Conservation (phyloP, 2,329 filamentous ascomycete genomes). For the Ophiostoma australiae region DNA sequence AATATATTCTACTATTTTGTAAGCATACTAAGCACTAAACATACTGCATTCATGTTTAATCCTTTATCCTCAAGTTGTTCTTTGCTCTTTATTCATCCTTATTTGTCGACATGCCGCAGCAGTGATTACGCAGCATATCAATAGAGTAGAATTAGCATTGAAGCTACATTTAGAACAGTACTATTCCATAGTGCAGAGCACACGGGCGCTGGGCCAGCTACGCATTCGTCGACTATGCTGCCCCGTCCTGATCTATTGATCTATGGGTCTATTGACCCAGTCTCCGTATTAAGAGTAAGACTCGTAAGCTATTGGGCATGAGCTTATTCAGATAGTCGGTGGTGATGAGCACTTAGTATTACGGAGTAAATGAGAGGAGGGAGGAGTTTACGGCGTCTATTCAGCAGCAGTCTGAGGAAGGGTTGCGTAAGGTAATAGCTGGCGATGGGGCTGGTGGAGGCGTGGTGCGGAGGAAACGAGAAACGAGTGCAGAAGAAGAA, state of each 20-base stretch:
- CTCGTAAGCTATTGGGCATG: constrained; percentile 8
- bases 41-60: neutral
- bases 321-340: constrained; percentile 3
- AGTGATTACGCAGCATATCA: constrained; percentile 14
- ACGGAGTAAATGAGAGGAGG: neutral
- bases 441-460: neutral
- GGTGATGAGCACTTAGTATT: neutral
- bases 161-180: neutral
- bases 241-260: neutral
- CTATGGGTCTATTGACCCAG: neutral
- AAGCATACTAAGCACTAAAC: constrained; percentile 4
- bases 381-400: neutral
- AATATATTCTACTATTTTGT: neutral
- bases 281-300: neutral
- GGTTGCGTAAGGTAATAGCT: constrained; percentile 9
- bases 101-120: constrained; percentile 11
- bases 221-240: neutral
- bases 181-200: neutral
- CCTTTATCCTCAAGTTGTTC: too few species aligned
- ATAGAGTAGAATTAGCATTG: constrained; percentile 10
- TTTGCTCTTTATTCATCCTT: too few species aligned
- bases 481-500: neutral
- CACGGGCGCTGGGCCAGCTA: neutral
- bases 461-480: constrained; percentile 5
- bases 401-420: neutral